Conservation (phyloP, 148 eudicot species). For the Cornus kousa region DNA sequence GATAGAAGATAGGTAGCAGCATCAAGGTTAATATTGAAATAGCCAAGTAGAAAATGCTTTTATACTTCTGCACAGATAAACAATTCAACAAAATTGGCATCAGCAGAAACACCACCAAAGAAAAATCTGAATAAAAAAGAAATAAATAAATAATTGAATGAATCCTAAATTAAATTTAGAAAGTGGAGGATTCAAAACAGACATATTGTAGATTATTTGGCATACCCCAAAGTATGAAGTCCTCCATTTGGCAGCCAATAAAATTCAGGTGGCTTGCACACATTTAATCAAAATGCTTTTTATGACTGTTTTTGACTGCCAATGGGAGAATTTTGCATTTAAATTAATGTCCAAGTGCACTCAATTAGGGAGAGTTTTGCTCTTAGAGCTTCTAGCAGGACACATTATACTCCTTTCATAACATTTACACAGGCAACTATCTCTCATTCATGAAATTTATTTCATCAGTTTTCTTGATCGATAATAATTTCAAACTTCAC, state of each 20-base stretch:
- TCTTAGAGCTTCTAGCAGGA: too few relatives aligned
- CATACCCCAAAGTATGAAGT: background rate
- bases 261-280: too few relatives aligned
- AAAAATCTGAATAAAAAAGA: background rate
- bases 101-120: background rate
- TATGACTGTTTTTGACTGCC: too few relatives aligned
- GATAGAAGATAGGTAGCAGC: too few relatives aligned
- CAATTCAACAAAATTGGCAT: background rate
- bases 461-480: background rate
- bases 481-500: background rate
- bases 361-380: too few relatives aligned
- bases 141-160: background rate
- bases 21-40: too few relatives aligned
- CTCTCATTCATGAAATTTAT: background rate
- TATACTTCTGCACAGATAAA: constrained; percentile 63
- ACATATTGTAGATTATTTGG: background rate
- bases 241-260: too few relatives aligned
- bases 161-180: background rate
- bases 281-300: too few relatives aligned
- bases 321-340: background rate
- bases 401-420: too few relatives aligned
- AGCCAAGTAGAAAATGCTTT: too few relatives aligned
- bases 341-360: background rate
- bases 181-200: background rate
- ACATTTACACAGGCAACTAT: background rate